phyloP scores from a whole-genome alignment of 2,329 filamentous ascomycete genomes.

The Graphilbum sp. region DNA sequence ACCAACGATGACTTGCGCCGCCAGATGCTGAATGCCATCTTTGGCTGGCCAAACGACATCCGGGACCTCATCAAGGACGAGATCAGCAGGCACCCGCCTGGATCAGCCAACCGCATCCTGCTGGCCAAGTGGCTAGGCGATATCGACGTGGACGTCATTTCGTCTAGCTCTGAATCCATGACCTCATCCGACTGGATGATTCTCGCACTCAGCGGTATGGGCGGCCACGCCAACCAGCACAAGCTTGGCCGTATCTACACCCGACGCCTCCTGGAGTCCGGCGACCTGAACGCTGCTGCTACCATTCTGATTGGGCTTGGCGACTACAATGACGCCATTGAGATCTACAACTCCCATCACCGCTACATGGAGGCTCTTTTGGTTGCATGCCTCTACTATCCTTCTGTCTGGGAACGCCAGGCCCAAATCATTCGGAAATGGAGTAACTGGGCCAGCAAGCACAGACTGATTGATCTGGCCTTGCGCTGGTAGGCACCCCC shows the following conservation, averaged over 20 bases:
- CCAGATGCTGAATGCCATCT: constrained; percentile 88
- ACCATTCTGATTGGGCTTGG: constrained; percentile 87
- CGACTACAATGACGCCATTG: constrained; percentile 85
- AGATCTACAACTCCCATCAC: constrained; percentile 85
- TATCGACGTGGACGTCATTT: constrained; percentile 64
- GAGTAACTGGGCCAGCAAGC: constrained; percentile 80
- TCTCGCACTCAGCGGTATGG: constrained; percentile 77
- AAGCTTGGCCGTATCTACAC: constrained; percentile 85
- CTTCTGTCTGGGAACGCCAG: constrained; percentile 80
- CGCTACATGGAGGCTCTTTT: constrained; percentile 87
- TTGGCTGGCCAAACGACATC: constrained; percentile 84
- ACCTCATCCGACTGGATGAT: constrained; percentile 96
- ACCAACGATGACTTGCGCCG: constrained; percentile 67
- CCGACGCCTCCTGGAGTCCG: constrained; percentile 73
- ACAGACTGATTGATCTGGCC: constrained; percentile 76
- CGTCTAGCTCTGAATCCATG: constrained; percentile 68
- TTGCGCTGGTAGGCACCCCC: constrained; percentile 72
- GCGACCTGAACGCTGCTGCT: constrained; percentile 80
- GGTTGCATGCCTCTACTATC: constrained; percentile 67
- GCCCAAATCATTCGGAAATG: constrained; percentile 80
- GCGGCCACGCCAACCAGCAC: constrained; percentile 60
- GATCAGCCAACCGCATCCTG: constrained; percentile 65
- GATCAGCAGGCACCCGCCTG: constrained; percentile 52
- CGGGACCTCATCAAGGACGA: constrained; percentile 74
- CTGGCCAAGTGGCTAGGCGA: constrained; percentile 89